These are phyloP conservation scores for Trametes punicea DNA, from an alignment of 768 basidiomycete species.

Conservation along the genomic window DNA sequence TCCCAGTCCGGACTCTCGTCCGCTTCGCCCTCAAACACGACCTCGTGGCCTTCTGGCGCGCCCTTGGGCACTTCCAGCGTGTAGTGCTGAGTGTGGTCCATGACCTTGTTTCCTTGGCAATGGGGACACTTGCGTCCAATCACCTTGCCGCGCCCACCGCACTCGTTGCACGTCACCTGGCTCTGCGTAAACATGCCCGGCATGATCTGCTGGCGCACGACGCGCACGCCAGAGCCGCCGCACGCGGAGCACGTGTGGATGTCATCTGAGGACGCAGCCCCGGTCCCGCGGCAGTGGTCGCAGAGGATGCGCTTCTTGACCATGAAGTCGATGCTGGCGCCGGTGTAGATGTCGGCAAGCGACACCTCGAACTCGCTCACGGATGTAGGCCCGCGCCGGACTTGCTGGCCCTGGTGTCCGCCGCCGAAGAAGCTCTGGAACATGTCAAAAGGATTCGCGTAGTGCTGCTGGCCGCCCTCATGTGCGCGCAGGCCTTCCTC, in stretches of 20 bases:
- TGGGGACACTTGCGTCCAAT: conserved; percentile 79
- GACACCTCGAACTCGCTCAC: conserved; percentile 82
- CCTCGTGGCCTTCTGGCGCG: conserved; percentile 90
- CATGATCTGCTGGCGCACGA: conserved; percentile 92
- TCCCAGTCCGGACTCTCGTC: conserved; percentile 98
- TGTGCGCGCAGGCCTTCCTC: conserved; percentile 94
- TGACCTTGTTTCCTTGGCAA: conserved; percentile 77
- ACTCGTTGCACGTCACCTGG: conserved; percentile 79
- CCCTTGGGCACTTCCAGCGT: conserved; percentile 85
- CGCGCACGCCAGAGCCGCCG: conserved; percentile 78
- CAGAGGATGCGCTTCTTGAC: conserved; percentile 90
- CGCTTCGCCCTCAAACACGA: conserved; percentile 93
- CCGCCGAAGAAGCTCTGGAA: conserved; percentile 92
- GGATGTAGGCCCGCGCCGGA: conserved; percentile 71
- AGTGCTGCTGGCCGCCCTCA: conserved; percentile 74
- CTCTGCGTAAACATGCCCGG: conserved; percentile 95
- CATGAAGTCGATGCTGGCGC: conserved; percentile 88
- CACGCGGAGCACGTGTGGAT: conserved; percentile 87
- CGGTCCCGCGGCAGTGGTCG: conserved; percentile 94
- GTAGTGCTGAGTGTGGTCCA: conserved; percentile 77
- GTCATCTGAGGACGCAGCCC: conserved; percentile 85
- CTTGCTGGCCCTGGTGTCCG: conserved; percentile 67
- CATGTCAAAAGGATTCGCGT: conserved; percentile 89
- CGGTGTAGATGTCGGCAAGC: conserved; percentile 87
- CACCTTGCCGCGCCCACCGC: conserved; percentile 77